Evolutionary conservation across 2,329 filamentous ascomycete genomes (phyloP).

Genomic region (Trichocomaceae sp.): DNA sequence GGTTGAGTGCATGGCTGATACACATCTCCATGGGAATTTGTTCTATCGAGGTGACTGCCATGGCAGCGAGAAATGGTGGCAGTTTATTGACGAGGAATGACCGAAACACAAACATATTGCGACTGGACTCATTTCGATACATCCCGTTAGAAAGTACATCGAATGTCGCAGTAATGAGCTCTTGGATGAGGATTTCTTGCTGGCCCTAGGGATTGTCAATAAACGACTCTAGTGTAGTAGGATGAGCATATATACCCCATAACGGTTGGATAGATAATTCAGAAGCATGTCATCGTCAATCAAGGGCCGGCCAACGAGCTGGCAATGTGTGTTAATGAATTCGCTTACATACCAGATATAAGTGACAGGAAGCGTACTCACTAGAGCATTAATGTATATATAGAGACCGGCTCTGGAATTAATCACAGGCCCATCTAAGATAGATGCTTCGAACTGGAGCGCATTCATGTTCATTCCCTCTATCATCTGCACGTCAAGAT

Average conservation of each 20-base stretch:
- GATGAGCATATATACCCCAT: constrained; percentile 53
- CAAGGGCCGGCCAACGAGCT: constrained; percentile 75
- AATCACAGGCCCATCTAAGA: constrained; percentile 61
- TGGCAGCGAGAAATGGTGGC: constrained; percentile 53
- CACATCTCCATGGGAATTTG: constrained; percentile 57
- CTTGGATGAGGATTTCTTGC: constrained; percentile 67
- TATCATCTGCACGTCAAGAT: constrained; percentile 39
- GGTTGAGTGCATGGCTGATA: constrained; percentile 58
- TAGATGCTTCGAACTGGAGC: constrained; percentile 47
- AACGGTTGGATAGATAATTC: constrained; percentile 75
- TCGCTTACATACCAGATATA: neutral
- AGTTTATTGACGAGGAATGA: constrained; percentile 79
- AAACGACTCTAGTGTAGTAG: neutral
- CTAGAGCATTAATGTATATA: constrained; percentile 74
- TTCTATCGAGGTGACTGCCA: constrained; percentile 53
- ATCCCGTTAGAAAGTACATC: constrained; percentile 83
- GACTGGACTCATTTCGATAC: constrained; percentile 57
- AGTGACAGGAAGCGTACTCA: constrained; percentile 31
- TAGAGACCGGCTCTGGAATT: constrained; percentile 79
- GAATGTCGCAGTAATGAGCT: constrained; percentile 82
- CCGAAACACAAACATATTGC: constrained; percentile 64
- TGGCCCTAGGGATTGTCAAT: constrained; percentile 53
- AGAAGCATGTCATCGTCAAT: constrained; percentile 75
- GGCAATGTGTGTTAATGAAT: constrained; percentile 2
- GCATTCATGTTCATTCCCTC: constrained; percentile 39